A percentile compares a stretch with the other conserved stretches of the same genome.
Evolutionary conservation across 2,329 filamentous ascomycete species (phyloP).

Genomic region (Endocalyx cinctus): DNA sequence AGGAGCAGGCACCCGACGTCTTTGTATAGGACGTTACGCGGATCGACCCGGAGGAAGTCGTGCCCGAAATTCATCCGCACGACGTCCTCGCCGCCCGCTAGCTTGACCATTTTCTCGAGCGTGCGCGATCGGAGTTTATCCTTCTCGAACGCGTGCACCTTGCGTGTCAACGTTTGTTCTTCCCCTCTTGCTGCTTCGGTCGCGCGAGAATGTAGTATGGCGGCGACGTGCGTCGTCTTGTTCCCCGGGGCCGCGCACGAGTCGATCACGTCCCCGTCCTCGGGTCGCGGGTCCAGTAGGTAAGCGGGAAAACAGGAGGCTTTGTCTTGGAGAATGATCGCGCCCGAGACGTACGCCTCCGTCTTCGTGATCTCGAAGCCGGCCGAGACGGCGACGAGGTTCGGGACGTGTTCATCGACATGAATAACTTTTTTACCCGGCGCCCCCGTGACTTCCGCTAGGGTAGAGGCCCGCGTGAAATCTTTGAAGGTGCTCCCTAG

Average conservation of each 20-base stretch:
- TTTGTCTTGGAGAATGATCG: slow-evolving; percentile 91
- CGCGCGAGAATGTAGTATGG: slow-evolving; percentile 54
- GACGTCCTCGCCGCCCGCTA: slow-evolving; percentile 64
- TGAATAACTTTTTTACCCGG: slow-evolving; percentile 54
- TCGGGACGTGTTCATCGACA: slow-evolving; percentile 77
- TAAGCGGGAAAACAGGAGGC: slow-evolving; percentile 96
- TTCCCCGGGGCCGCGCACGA: slow-evolving; percentile 94
- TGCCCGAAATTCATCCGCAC: slow-evolving; percentile 68
- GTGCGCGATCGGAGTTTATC: slow-evolving; percentile 67
- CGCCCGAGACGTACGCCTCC: slow-evolving; percentile 67
- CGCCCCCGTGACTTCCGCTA: slow-evolving; percentile 51
- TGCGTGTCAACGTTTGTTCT: slow-evolving; percentile 28
- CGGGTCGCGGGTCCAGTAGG: slow-evolving; percentile 63
- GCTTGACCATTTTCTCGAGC: slow-evolving; percentile 76
- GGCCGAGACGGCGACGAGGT: slow-evolving; percentile 74
- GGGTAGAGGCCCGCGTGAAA: slow-evolving; percentile 51
- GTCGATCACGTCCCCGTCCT: slow-evolving; percentile 78
- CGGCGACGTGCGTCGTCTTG: slow-evolving; percentile 91
- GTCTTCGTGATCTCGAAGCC: slow-evolving; percentile 68
- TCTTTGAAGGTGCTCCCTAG: slow-evolving; percentile 68
- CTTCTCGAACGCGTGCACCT: slow-evolving; percentile 76
- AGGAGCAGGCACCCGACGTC: slow-evolving; percentile 79
- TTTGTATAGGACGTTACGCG: slow-evolving; percentile 53
- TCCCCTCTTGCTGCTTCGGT: too few species aligned
- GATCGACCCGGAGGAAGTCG: slow-evolving; percentile 78